phyloP scores from a whole-genome alignment of 805 yeast genomes.

The Saccharomycopsis amapae region DNA sequence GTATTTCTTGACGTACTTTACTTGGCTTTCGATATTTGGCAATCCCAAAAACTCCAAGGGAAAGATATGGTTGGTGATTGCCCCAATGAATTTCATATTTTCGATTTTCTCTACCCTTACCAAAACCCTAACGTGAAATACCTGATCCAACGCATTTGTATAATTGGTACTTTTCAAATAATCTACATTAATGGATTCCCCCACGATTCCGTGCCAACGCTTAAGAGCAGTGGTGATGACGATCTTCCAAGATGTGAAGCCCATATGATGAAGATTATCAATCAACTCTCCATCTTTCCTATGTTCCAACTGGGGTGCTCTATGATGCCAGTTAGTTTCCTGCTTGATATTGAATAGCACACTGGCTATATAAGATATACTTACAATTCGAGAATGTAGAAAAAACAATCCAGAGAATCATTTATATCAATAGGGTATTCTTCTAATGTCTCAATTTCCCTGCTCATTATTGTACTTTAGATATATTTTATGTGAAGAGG shows the following conservation, averaged over 20 bases:
- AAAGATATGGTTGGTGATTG: conserved; percentile 21
- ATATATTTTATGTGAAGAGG: not conserved
- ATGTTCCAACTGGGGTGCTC: not conserved
- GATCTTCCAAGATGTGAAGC: conserved; percentile 35
- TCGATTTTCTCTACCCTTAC: conserved; percentile 27
- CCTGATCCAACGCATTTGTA: not conserved
- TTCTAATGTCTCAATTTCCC: conserved; percentile 7
- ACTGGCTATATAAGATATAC: too few relatives aligned
- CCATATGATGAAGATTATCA: conserved; percentile 19
- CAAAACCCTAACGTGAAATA: conserved; percentile 12
- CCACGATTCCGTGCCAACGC: conserved; percentile 36
- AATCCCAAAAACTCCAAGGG: conserved; percentile 12
- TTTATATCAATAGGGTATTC: conserved; percentile 2
- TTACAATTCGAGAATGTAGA: not conserved
- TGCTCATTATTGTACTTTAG: not conserved
- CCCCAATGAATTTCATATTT: conserved; percentile 25
- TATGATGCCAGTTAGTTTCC: not conserved
- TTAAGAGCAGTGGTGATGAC: conserved; percentile 30
- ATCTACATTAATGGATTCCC: conserved; percentile 32
- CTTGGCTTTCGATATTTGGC: conserved; percentile 21
- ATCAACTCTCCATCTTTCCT: not conserved
- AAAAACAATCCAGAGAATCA: not conserved
- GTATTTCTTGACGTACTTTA: not conserved
- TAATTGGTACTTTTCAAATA: conserved; percentile 24
- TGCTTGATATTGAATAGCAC: not conserved